Conservation (phyloP, 225 moss, liverwort and hornwort genomes). For the Neckera pumila region DNA sequence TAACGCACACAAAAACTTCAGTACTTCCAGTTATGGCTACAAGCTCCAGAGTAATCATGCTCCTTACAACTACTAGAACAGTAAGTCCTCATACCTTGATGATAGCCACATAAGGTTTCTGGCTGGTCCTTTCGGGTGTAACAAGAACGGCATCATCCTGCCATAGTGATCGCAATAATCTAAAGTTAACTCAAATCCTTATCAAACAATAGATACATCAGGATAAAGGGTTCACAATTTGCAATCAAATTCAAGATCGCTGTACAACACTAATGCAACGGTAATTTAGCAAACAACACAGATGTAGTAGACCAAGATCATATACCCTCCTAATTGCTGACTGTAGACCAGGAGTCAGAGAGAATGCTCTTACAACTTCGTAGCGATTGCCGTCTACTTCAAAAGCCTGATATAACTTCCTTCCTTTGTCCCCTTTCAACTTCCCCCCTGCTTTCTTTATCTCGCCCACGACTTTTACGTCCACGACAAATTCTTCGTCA, state of each 20-base stretch:
- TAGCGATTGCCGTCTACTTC: constrained; percentile 56
- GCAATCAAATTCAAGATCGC: not conserved
- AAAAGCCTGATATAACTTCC: constrained; percentile 39
- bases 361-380: constrained; percentile 37
- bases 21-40: not conserved
- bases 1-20: not conserved
- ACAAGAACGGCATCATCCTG: constrained; percentile 92
- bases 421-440: constrained; percentile 38
- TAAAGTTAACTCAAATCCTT: not conserved
- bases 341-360: not conserved
- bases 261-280: not conserved
- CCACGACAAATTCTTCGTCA: constrained; percentile 44
- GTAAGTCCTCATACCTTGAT: constrained; percentile 52
- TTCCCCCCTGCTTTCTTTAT: constrained; percentile 47
- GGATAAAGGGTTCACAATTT: not conserved
- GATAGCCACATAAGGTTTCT: constrained; percentile 92
- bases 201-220: not conserved
- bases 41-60: not conserved
- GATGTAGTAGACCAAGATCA: not conserved
- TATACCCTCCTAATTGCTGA: not conserved
- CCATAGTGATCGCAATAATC: not conserved
- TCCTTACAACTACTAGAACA: not conserved
- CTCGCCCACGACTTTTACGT: constrained; percentile 52
- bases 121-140: constrained; percentile 63
- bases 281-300: not conserved